Conservation (phyloP, 805 yeast genomes). For the Hanseniaspora nectarophila region DNA sequence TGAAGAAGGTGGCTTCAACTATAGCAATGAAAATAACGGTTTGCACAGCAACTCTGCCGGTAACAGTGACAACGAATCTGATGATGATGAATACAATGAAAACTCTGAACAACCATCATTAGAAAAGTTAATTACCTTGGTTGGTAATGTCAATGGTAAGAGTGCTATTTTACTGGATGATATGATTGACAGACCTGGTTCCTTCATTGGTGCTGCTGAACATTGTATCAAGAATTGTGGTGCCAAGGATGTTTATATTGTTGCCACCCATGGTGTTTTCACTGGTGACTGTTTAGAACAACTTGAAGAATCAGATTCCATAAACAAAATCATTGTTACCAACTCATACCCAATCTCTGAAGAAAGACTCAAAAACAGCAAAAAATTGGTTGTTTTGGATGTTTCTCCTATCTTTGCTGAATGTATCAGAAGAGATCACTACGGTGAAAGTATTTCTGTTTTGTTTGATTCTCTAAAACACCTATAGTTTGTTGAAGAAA, state of each 20-base stretch:
- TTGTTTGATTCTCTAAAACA: constrained; percentile 75
- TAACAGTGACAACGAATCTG: constrained; percentile 44
- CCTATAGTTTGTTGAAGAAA: constrained; percentile 17
- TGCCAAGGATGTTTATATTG: constrained; percentile 76
- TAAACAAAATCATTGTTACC: constrained; percentile 87
- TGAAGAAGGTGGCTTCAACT: constrained; percentile 19
- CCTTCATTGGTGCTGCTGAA: constrained; percentile 95
- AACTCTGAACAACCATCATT: constrained; percentile 30
- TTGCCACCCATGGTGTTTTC: constrained; percentile 94
- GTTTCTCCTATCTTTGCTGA: constrained; percentile 94
- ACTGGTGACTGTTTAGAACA: constrained; percentile 75
- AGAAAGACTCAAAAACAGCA: constrained; percentile 43
- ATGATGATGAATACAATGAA: constrained; percentile 74
- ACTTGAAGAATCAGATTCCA: constrained; percentile 63
- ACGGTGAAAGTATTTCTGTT: constrained; percentile 92
- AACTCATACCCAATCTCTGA: constrained; percentile 85
- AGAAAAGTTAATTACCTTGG: constrained; percentile 87
- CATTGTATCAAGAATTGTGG: constrained; percentile 94
- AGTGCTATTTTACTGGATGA: constrained; percentile 93
- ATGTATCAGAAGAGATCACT: constrained; percentile 96
- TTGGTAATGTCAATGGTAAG: constrained; percentile 86
- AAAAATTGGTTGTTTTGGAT: constrained; percentile 76
- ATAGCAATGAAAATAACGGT: constrained; percentile 23
- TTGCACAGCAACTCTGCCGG: constrained; percentile 25
- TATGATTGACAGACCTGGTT: constrained; percentile 89